Base-by-base conservation (phyloP, 2,329 filamentous ascomycete species). In the Diaporthe velutina region DNA sequence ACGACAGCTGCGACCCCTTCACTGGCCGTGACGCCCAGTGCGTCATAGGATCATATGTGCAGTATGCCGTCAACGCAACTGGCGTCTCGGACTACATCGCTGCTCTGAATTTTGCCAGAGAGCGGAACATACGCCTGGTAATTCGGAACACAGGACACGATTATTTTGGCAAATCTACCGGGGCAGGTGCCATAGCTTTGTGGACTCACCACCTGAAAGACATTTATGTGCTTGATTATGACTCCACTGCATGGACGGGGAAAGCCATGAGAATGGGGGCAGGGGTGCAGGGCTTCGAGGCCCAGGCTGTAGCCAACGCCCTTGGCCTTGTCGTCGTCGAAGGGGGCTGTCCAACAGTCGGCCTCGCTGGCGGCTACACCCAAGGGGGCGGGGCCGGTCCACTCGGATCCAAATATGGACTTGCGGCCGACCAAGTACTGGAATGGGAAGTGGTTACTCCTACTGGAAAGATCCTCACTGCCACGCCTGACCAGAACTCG, bases 61-160 rank as follows among this genome's bases (percentile, higher is more conserved):
- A 42, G 42, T 83, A 82, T 57, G 78, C 78, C 4, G 78, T 83
- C 15, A 81, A 82, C 22, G 81, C 79, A 0, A 78, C 77, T 0
- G 74, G 71, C 0, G 76, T 76, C 1, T 42, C 73, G n/a, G 80
- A 79, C 30, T 77, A 80, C 22, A 67, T 74, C 9, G 73, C 54
- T 2, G 77, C 78, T 0, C 71, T 83, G 5, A 75, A 78, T 4
- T 88, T 88, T 55, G 84, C 82, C 0, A 77, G 74, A 0, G 42
- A 83, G 6, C 77, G 85, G 33, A 85, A 87, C 72, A 84, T 89
- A 55, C 84, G 88, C 1, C 76, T 89, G 0, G 83, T 88, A 1
- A 83, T 89, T 54, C 83, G 85, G 52, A 88, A 88, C 75, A 89
- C 87, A 0, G 87, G 88, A 1, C 87, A 90, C 79, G 86, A 88